Conservation (phyloP, 1,284 basidiomycete genomes). For the Prillingera fragicola region DNA sequence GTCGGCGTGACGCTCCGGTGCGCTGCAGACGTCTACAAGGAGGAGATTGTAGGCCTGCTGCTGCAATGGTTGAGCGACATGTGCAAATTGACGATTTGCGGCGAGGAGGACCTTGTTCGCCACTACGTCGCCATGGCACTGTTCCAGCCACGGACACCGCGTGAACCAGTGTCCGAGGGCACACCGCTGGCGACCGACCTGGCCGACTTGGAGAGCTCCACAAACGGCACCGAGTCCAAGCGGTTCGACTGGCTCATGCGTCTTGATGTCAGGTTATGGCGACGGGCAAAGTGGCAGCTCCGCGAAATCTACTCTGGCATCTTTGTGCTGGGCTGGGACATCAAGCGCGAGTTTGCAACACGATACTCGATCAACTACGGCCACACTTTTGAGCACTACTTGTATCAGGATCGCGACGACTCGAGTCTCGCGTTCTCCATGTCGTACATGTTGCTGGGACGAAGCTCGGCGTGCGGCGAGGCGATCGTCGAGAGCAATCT, state of each 20-base stretch:
- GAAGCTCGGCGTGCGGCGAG: constrained; percentile 67
- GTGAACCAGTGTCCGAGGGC: constrained; percentile 6
- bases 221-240: constrained; percentile 1
- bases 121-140: constrained; percentile 48
- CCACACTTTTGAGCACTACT: constrained; percentile 80
- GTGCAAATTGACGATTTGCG: constrained; percentile 54
- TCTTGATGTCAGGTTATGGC: constrained; percentile 42
- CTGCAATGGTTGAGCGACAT: constrained; percentile 83
- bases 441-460: constrained; percentile 81
- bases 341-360: constrained; percentile 53
- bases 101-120: constrained; percentile 61
- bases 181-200: constrained; percentile 12
- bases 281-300: constrained; percentile 38
- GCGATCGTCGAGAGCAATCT: constrained; percentile 71
- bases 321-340: constrained; percentile 26
- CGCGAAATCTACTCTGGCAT: constrained; percentile 37
- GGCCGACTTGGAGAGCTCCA: constrained; percentile 5
- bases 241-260: constrained; percentile 44
- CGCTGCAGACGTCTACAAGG: constrained; percentile 82
- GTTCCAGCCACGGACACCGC: constrained; percentile 13
- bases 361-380: constrained; percentile 81
- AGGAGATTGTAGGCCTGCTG: constrained; percentile 75
- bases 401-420: constrained; percentile 87
- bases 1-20: constrained; percentile 84
- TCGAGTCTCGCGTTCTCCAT: constrained; percentile 82